These are phyloP conservation scores for Tulasnella sp. DNA, from an alignment of 768 basidiomycete genomes.

Conservation along the genomic window DNA sequence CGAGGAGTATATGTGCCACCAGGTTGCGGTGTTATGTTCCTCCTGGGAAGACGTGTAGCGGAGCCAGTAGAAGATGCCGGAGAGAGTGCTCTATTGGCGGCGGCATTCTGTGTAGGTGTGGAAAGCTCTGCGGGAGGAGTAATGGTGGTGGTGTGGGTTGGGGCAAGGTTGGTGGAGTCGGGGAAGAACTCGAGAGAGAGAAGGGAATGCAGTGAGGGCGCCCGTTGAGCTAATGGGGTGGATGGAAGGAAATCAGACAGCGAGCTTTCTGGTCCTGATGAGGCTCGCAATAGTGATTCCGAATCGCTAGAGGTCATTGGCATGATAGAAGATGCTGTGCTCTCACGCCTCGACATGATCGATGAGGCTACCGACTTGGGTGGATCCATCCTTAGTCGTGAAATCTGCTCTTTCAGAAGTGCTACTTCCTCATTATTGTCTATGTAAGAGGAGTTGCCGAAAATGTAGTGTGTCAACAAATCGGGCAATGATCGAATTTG, in stretches of 20 bases:
- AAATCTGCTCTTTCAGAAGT: slow-evolving; percentile 61
- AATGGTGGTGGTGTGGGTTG: not conserved
- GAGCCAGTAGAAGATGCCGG: no score
- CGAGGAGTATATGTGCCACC: slow-evolving; percentile 26
- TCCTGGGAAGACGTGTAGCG: no score
- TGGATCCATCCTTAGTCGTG: no score
- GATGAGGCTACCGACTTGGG: slow-evolving; percentile 6
- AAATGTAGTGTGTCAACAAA: not conserved
- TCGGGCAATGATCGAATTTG: slow-evolving; percentile 1
- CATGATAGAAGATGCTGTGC: slow-evolving; percentile 21
- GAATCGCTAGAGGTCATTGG: not conserved
- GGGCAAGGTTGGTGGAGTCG: slow-evolving; percentile 7
- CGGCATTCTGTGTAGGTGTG: no score
- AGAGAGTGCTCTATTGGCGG: no score
- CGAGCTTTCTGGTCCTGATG: slow-evolving; percentile 47
- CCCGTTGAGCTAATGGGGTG: not conserved
- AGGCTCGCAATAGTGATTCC: slow-evolving; percentile 35
- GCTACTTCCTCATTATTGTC: slow-evolving; percentile 77
- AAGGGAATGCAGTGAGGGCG: slow-evolving; percentile 5
- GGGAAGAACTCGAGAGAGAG: slow-evolving; percentile 11
- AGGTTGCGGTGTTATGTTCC: slow-evolving; percentile 38
- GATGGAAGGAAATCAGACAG: slow-evolving; percentile 34
- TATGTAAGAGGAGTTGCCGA: slow-evolving; percentile 24
- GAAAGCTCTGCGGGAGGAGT: no score
- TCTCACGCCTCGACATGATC: slow-evolving; percentile 19